Evolutionary conservation across 345 rosid genomes (phyloP).

Genomic region (Leavenworthia alabamica): DNA sequence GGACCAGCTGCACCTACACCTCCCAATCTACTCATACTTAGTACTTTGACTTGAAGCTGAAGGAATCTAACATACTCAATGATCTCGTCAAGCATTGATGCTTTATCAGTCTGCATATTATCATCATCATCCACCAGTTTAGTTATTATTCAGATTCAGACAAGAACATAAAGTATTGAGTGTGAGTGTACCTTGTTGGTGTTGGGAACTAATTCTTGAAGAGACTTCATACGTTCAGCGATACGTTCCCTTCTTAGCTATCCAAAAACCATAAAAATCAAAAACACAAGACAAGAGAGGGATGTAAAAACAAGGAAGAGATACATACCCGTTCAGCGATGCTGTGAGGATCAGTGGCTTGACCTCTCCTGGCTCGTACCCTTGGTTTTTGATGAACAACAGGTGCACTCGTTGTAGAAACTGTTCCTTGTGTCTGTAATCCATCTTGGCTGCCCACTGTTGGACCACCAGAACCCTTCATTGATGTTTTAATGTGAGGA

Average conservation of each 20-base stretch:
- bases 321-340: slow-evolving; percentile 83
- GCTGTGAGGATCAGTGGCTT: slow-evolving; percentile 98
- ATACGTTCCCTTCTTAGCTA: slow-evolving; percentile 96
- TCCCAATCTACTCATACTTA: slow-evolving; percentile 94
- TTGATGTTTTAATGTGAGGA: not conserved
- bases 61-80: slow-evolving; percentile 97
- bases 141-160: slow-evolving; percentile 2
- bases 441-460: slow-evolving; percentile 37
- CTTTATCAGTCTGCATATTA: slow-evolving; percentile 89
- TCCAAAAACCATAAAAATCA: not conserved
- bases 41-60: slow-evolving; percentile 99
- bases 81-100: slow-evolving; percentile 99
- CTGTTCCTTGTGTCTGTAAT: slow-evolving; percentile 42
- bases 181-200: slow-evolving; percentile 79
- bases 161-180: not conserved
- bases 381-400: slow-evolving; percentile 61
- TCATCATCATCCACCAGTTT: not conserved
- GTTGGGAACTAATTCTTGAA: slow-evolving; percentile 94
- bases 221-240: slow-evolving; percentile 97
- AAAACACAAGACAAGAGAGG: not conserved
- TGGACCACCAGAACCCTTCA: slow-evolving; percentile 34
- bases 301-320: not conserved
- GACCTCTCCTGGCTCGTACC: slow-evolving; percentile 94
- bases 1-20: slow-evolving; percentile 86
- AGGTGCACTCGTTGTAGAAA: slow-evolving; percentile 51